Conservation (phyloP, 345 rosid species). For the Camelina laxa region DNA sequence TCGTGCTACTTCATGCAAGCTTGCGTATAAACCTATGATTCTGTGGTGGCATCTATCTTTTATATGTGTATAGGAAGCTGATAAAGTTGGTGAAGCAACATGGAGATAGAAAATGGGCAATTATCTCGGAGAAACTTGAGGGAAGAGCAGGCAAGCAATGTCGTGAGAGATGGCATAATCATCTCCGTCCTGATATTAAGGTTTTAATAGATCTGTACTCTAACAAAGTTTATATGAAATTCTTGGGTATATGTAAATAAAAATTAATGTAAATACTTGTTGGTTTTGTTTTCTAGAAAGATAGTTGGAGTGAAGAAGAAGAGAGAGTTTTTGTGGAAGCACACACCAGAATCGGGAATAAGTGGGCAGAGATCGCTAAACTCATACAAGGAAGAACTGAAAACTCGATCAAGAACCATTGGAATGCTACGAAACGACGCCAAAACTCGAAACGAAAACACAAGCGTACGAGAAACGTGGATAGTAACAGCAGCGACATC, state of each 20-base stretch:
- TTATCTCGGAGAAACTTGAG: constrained; percentile 69
- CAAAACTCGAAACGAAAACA: constrained; percentile 73
- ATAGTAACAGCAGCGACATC: not conserved
- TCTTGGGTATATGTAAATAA: not conserved
- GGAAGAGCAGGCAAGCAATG: constrained; percentile 98
- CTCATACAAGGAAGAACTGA: constrained; percentile 85
- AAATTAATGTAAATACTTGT: not conserved
- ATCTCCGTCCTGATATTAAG: constrained; percentile 93
- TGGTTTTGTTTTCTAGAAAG: constrained; percentile 52
- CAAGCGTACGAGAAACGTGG: constrained; percentile 43
- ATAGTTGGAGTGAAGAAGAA: constrained; percentile 92
- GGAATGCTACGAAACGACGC: constrained; percentile 91
- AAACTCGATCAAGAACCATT: constrained; percentile 89
- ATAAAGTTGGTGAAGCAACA: constrained; percentile 75
- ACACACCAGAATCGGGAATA: constrained; percentile 75
- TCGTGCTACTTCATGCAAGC: not conserved
- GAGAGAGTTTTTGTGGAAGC: constrained; percentile 75
- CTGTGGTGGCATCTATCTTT: not conserved
- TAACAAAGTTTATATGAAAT: not conserved
- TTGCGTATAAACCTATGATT: not conserved
- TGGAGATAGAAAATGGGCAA: constrained; percentile 89
- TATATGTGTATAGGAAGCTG: constrained; percentile 54
- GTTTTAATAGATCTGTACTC: constrained; percentile 47
- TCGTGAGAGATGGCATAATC: constrained; percentile 98
- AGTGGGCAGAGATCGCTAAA: constrained; percentile 96